Evolutionary conservation across 1,139 yeast species (phyloP).

Genomic region (Lodderomyces margitis): DNA sequence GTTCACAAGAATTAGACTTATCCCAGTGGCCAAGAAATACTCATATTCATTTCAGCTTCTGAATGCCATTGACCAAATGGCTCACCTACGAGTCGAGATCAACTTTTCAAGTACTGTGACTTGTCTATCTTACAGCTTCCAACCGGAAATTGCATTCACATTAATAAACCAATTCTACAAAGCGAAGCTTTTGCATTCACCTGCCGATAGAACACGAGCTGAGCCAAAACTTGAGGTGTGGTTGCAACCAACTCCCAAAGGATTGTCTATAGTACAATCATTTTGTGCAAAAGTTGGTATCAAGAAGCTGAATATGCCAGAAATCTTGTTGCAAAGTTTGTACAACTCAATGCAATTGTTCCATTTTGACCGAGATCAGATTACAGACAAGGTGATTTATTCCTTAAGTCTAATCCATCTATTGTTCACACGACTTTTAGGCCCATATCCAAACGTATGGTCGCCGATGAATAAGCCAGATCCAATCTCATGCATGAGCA

Average conservation of each 20-base stretch:
- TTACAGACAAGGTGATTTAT: constrained; percentile 59
- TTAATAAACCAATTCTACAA: constrained; percentile 57
- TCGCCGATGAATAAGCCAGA: constrained; percentile 45
- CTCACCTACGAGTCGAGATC: constrained; percentile 45
- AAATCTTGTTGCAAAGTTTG: constrained; percentile 45
- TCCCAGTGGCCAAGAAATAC: constrained; percentile 20
- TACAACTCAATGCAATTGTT: constrained; percentile 75
- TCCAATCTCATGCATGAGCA: constrained; percentile 3
- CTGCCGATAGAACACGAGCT: constrained; percentile 66
- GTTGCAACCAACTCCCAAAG: constrained; percentile 91
- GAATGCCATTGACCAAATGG: constrained; percentile 54
- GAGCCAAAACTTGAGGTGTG: constrained; percentile 39
- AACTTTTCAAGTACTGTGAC: constrained; percentile 53
- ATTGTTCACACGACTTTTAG: constrained; percentile 64
- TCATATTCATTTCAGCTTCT: constrained; percentile 56
- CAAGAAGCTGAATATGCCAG: constrained; percentile 34
- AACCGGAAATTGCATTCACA: constrained; percentile 47
- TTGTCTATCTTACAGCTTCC: constrained; percentile 59
- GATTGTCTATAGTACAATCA: constrained; percentile 64
- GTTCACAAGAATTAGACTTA: constrained; percentile 12
- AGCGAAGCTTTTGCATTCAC: constrained; percentile 73
- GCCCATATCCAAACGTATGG: constrained; percentile 71
- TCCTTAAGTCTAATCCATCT: constrained; percentile 66
- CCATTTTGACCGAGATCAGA: constrained; percentile 61
- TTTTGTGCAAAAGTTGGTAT: constrained; percentile 62